Evolutionary conservation across 345 rosid genomes (phyloP).

Genomic region (Eucalyptus dawsonii): DNA sequence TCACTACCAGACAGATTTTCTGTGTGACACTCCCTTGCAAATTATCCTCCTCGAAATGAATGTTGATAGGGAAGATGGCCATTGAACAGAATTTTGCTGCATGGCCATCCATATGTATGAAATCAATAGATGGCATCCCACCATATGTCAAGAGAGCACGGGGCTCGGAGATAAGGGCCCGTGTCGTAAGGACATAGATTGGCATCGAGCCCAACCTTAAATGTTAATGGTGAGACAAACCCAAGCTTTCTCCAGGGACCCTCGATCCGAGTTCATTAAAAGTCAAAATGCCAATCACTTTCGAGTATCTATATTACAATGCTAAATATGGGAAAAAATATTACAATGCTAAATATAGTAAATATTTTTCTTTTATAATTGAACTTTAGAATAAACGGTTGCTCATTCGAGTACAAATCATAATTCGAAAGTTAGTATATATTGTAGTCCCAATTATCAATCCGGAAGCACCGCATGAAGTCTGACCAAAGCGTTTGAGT

Average conservation of each 20-base stretch:
- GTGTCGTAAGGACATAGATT: neutral
- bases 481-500: neutral
- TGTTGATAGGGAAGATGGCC: too few species aligned
- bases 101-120: neutral
- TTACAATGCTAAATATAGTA: neutral
- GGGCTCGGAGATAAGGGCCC: neutral
- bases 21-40: too few species aligned
- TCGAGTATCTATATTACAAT: neutral
- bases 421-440: neutral
- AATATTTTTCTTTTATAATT: neutral
- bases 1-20: too few species aligned
- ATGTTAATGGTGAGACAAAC: neutral
- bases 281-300: neutral
- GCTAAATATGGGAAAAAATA: neutral
- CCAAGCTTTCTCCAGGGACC: neutral
- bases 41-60: too few species aligned
- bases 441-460: neutral
- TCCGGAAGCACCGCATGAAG: neutral
- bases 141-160: neutral
- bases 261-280: neutral
- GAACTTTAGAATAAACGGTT: neutral
- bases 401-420: neutral
- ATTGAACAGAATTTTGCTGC: too few species aligned
- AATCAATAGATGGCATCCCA: neutral
- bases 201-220: neutral